Base-by-base conservation (phyloP, 2,329 filamentous ascomycete species). In the Leptographium procerum region DNA sequence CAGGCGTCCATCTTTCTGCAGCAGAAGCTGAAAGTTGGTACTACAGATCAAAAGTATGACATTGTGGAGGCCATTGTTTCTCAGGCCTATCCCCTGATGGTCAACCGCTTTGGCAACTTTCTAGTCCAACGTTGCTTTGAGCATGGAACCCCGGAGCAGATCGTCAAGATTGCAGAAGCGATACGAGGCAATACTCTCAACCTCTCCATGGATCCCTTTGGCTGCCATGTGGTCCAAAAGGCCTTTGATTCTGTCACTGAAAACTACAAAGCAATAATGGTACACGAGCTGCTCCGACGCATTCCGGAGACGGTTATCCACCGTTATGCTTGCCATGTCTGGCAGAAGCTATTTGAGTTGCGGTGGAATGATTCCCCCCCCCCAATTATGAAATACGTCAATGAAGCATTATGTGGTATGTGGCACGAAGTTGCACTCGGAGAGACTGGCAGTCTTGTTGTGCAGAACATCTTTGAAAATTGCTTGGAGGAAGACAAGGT, bases 381-480 rank as follows among this genome's bases (percentile, higher is more conserved):
- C 28, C 91, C 96, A 72, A 96, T 99, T 73, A 99, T 99, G 94
- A 89, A 88, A 67, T 96, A 89, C 67, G 95, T 99, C 73, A 99
- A 99, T 68, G 91, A 97, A 66, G 88, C 94, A 61, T 81, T 99
- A 57, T 83, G 84, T 60, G 92, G 92, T 60, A 97, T 97, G 91
- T 99, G 94, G 94, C 91, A 97, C 68, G 92, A 99, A 68, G 94
- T 99, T 63, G 95, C 95, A 26, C 77, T 97, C 56, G 94, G 94
- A 40, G 94, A 99, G 77, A 99, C 95, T 13, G 94, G 94, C 61
- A 99, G 94, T 71, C 79, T 99, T 66, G 94, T 99, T 52, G 95
- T 99, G 54, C 94, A 99, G 73, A 99, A 99, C 71, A 99, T 99
- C 69, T 99, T 99, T 71, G 94, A 99, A 76, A 99, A 99, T 68